A percentile compares a stretch with the other conserved stretches of the same genome.
These are phyloP conservation scores for Hanseniaspora hatyaiensis DNA, from an alignment of 805 yeast species.

Conservation along the genomic window DNA sequence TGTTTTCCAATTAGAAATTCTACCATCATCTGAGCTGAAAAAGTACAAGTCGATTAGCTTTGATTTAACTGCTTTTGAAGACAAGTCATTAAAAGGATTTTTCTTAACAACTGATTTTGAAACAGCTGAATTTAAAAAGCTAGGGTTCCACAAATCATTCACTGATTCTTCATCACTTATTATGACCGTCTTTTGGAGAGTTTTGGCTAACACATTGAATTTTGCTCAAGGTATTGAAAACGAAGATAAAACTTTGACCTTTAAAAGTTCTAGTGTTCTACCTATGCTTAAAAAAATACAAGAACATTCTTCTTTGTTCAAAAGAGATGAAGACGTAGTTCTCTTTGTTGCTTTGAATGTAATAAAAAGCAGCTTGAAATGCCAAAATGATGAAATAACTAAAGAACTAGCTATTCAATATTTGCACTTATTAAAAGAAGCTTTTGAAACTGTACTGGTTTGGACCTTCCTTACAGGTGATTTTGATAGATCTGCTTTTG, in stretches of 20 bases:
- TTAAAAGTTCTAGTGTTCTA: too few relatives aligned
- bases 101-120: slow-evolving; percentile 1
- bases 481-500: slow-evolving; percentile 6
- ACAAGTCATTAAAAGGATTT: background rate
- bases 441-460: slow-evolving; percentile 7
- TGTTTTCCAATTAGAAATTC: background rate
- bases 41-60: slow-evolving; percentile 5
- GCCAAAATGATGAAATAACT: background rate
- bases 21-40: background rate
- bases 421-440: slow-evolving; percentile 1
- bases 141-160: slow-evolving; percentile 1
- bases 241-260: too few relatives aligned
- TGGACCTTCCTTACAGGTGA: slow-evolving; percentile 15
- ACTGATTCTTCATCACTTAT: slow-evolving; percentile 2
- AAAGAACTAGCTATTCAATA: background rate
- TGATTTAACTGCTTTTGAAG: background rate
- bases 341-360: background rate
- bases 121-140: background rate
- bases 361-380: background rate
- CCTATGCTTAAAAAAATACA: background rate
- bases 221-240: slow-evolving; percentile 4
- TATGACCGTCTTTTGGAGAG: slow-evolving; percentile 9
- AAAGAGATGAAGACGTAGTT: background rate
- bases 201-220: background rate
- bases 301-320: background rate